Percentiles rank a stretch among this genome's conserved stretches.
These are phyloP conservation scores for Vanrija pseudolonga DNA, from an alignment of 1,284 basidiomycete genomes.

Conservation along the genomic window DNA sequence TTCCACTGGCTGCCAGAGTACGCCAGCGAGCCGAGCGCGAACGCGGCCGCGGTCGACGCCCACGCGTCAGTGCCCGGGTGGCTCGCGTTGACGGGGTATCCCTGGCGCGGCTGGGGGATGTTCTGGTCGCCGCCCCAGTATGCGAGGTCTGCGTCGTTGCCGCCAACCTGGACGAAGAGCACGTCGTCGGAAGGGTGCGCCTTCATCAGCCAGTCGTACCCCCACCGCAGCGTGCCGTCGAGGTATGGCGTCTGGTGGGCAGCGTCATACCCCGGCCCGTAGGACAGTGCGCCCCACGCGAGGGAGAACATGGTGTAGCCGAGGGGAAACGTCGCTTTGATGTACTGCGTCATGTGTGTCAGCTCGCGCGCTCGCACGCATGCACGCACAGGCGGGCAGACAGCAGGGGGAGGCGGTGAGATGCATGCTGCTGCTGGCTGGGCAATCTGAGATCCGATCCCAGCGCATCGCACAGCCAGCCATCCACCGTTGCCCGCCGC, in stretches of 20 bases:
- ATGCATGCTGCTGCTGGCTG: too few relatives aligned
- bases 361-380: not conserved
- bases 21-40: conserved; percentile 76
- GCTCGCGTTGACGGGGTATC: conserved; percentile 71
- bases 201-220: conserved; percentile 84
- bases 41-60: conserved; percentile 75
- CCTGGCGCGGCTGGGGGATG: conserved; percentile 69
- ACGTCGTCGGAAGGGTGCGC: conserved; percentile 72
- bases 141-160: conserved; percentile 63
- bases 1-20: conserved; percentile 63
- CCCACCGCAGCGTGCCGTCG: conserved; percentile 81
- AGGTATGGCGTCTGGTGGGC: conserved; percentile 83
- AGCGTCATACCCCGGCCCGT: conserved; percentile 74
- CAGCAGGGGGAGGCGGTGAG: too few relatives aligned
- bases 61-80: conserved; percentile 84
- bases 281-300: conserved; percentile 81
- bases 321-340: conserved; percentile 78
- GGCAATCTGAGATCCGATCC: too few relatives aligned
- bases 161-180: conserved; percentile 73
- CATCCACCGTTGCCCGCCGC: too few relatives aligned
- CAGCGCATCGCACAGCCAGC: not conserved
- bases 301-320: conserved; percentile 75
- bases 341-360: conserved; percentile 54
- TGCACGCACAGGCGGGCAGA: not conserved
- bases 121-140: conserved; percentile 75